Conservation (phyloP, 768 basidiomycete species). For the Lactarius trivialis region DNA sequence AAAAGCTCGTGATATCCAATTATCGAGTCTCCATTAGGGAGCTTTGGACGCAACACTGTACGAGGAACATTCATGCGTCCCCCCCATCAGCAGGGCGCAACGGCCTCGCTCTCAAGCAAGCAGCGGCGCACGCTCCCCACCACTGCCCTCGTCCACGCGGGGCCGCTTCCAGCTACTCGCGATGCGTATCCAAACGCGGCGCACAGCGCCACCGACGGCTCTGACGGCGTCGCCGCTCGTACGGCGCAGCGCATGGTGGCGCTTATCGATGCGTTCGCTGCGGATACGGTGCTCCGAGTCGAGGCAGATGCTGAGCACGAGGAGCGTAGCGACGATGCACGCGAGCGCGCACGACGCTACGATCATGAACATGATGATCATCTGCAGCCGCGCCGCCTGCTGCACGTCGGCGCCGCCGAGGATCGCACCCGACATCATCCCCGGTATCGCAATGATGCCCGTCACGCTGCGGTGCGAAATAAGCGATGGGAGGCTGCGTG, state of each 20-base stretch:
- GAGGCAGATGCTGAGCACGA: slow-evolving; percentile 55
- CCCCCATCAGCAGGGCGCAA: too few species aligned
- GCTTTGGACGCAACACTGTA: neutral
- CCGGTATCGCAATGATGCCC: slow-evolving; percentile 74
- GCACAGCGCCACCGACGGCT: neutral
- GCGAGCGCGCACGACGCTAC: slow-evolving; percentile 69
- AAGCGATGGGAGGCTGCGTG: neutral
- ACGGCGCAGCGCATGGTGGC: slow-evolving; percentile 19
- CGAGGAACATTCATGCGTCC: too few species aligned
- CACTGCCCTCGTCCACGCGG: neutral
- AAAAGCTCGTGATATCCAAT: neutral
- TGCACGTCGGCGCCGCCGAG: slow-evolving; percentile 80
- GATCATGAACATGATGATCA: slow-evolving; percentile 95
- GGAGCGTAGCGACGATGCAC: slow-evolving; percentile 54
- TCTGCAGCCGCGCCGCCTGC: slow-evolving; percentile 81
- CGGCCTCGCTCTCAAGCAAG: neutral
- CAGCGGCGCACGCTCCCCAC: neutral
- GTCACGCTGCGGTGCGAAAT: slow-evolving; percentile 44
- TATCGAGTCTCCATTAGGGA: neutral
- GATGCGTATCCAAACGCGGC: neutral
- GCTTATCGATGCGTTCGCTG: slow-evolving; percentile 48
- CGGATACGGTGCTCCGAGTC: slow-evolving; percentile 64
- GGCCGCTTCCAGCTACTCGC: neutral
- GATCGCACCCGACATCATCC: slow-evolving; percentile 91
- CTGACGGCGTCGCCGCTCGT: neutral